A percentile compares a stretch with the other conserved stretches of the same genome.
These are phyloP conservation scores for Suillus fuscotomentosus DNA, from an alignment of 768 basidiomycete genomes.

Conservation along the genomic window DNA sequence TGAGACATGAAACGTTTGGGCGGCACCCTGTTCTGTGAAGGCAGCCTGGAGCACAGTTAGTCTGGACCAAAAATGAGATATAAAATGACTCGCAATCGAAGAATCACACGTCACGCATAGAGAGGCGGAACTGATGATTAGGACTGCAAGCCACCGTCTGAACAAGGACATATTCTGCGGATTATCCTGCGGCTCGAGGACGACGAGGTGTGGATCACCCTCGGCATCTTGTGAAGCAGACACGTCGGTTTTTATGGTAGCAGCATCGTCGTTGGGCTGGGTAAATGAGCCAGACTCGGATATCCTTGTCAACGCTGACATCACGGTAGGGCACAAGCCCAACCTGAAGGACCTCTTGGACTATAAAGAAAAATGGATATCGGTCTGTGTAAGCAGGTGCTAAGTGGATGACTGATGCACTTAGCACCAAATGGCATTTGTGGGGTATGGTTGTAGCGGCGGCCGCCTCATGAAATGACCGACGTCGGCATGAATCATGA, in stretches of 20 bases:
- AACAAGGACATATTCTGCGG: slow-evolving; percentile 39
- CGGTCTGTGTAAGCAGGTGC: neutral
- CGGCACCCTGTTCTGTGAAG: slow-evolving; percentile 61
- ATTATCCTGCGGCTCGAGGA: slow-evolving; percentile 40
- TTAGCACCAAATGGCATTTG: neutral
- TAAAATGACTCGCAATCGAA: slow-evolving; percentile 43
- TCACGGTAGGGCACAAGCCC: neutral
- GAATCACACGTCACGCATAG: slow-evolving; percentile 56
- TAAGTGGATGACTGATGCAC: neutral
- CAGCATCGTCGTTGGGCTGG: slow-evolving; percentile 13
- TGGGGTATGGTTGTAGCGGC: neutral
- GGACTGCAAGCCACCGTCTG: slow-evolving; percentile 49
- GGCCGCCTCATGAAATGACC: neutral
- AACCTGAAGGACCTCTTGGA: neutral
- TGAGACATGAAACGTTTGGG: slow-evolving; percentile 50
- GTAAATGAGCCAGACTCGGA: slow-evolving; percentile 5
- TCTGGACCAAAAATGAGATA: neutral
- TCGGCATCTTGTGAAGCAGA: slow-evolving; percentile 5
- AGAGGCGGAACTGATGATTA: slow-evolving; percentile 45
- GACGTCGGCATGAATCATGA: neutral
- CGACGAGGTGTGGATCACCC: slow-evolving; percentile 26
- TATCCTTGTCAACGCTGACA: slow-evolving; percentile 9
- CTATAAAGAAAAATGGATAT: neutral
- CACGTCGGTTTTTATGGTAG: slow-evolving; percentile 3
- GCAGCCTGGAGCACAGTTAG: slow-evolving; percentile 40